Evolutionary conservation across 257 asterid species (phyloP), one percentile per base, ranked within the genome.

Genomic region (Capsicum pubescens): DNA sequence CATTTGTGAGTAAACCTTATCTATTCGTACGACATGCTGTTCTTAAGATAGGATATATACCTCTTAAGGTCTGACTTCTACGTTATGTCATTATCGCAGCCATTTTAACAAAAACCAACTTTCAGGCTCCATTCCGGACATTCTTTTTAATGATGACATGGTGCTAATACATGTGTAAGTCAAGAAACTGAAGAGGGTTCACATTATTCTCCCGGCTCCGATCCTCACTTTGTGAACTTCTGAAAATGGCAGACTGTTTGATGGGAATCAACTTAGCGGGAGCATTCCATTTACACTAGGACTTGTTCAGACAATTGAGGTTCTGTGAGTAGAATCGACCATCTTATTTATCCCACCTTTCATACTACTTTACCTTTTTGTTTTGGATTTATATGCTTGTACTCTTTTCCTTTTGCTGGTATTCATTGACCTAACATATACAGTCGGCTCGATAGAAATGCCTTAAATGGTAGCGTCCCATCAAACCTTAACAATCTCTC

Each of bases 361-460:
- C 52, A 12, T 66, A 59, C 14, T 21, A 2, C 63, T 58, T 36
- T 76, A 42, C 16, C 50, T 83, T 68, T 74, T 13, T 55, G 35
- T 42, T 67, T 61, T 60, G 16, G 58, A 17, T 50, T 39, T 50
- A 50, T 82, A 63, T 82, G 39, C n/a, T 39, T 3, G 74, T 36
- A 3, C 58, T 14, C 14, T 61, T 85, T 6, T 71, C 16, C 50
- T 46, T 19, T 17, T 48, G 52, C 64, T 81, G 55, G 48, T 69
- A 56, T 63, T 3, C 57, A 50, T 52, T 48, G 15, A 57, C 48
- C 58, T 17, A 48, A 82, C 35, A 78, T 69, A 52, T 79, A 63
- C 95, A 95, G 99, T 76, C 97, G 98, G 84, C 95, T 95, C 48
- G 99, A 95, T 87, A 93, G 97, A 63, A 95, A 95, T 91, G 74